Conservation (phyloP, 192 early-diverging fungal species). For the Coemansia sp. region DNA sequence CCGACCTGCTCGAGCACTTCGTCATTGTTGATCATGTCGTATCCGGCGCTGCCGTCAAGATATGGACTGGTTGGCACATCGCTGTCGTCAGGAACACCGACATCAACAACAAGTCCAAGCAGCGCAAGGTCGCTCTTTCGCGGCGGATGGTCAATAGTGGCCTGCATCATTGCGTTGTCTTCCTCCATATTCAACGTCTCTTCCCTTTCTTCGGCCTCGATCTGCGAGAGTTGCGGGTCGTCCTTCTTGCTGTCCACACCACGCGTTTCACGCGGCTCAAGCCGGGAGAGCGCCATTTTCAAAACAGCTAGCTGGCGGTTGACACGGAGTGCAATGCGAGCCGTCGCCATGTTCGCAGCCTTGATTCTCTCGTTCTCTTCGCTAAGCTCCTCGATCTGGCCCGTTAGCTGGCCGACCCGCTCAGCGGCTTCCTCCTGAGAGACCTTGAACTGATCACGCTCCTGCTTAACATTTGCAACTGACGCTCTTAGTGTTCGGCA, state of each 20-base stretch:
- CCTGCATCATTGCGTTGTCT: conserved; percentile 45
- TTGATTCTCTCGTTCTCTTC: conserved; percentile 47
- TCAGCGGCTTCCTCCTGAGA: conserved; percentile 47
- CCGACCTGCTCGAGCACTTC: conserved; percentile 43
- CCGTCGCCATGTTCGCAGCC: conserved; percentile 36
- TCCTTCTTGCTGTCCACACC: conserved; percentile 3
- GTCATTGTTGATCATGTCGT: conserved; percentile 19
- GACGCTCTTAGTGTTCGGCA: conserved; percentile 20
- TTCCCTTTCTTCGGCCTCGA: conserved; percentile 27
- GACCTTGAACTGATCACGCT: conserved; percentile 50
- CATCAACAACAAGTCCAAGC: conserved; percentile 5
- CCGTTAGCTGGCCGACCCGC: conserved; percentile 26
- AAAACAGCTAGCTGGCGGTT: conserved; percentile 42
- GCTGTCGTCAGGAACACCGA: background rate
- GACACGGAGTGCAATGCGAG: conserved; percentile 33
- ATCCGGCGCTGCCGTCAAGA: conserved; percentile 1
- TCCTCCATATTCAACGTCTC: conserved; percentile 34
- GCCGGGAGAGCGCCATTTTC: conserved; percentile 21
- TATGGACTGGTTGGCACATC: background rate
- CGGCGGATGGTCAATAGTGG: conserved; percentile 41
- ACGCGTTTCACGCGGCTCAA: conserved; percentile 15
- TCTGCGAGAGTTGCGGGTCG: conserved; percentile 7
- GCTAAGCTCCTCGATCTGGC: conserved; percentile 49
- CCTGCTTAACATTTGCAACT: conserved; percentile 39
- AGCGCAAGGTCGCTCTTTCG: conserved; percentile 15